These are phyloP conservation scores for Fusarium armeniacum DNA, from an alignment of 2,329 filamentous ascomycete genomes.

Conservation along the genomic window DNA sequence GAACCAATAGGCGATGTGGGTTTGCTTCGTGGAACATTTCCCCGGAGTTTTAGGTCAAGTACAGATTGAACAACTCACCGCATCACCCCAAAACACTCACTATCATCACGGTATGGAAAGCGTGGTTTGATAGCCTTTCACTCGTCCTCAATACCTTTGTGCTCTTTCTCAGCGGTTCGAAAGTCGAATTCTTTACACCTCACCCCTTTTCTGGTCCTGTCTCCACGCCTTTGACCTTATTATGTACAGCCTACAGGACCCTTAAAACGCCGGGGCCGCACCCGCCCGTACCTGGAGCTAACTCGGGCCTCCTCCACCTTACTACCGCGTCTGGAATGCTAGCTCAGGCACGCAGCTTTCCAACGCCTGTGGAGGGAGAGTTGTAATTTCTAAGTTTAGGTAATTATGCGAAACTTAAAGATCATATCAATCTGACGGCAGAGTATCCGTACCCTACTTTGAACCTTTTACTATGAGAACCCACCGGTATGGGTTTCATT, in stretches of 20 bases:
- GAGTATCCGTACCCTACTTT: not conserved
- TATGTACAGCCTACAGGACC: slow-evolving; percentile 10
- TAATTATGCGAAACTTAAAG: slow-evolving; percentile 18
- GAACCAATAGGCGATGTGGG: slow-evolving; percentile 16
- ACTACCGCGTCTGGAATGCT: slow-evolving; percentile 24
- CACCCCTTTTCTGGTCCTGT: slow-evolving; percentile 8
- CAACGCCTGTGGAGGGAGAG: slow-evolving; percentile 1
- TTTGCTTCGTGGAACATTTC: slow-evolving; percentile 37
- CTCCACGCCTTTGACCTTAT: slow-evolving; percentile 3
- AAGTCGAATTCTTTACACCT: slow-evolving; percentile 1
- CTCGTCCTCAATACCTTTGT: not conserved
- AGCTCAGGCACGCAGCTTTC: slow-evolving; percentile 30
- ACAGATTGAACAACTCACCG: slow-evolving; percentile 32
- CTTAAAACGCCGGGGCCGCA: slow-evolving; percentile 23
- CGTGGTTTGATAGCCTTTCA: not conserved
- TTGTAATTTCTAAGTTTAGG: slow-evolving; percentile 4
- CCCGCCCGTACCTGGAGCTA: slow-evolving; percentile 35
- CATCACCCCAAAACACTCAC: not conserved
- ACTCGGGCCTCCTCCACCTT: slow-evolving; percentile 21
- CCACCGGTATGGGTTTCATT: not conserved
- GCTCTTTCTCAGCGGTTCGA: slow-evolving; percentile 1
- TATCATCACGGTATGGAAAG: slow-evolving; percentile 18
- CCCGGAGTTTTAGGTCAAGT: slow-evolving; percentile 32
- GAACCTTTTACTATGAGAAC: not conserved
- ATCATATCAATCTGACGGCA: not conserved